Base-by-base conservation (phyloP, 2,329 filamentous ascomycete genomes). In the Knoxdaviesia proteae region DNA sequence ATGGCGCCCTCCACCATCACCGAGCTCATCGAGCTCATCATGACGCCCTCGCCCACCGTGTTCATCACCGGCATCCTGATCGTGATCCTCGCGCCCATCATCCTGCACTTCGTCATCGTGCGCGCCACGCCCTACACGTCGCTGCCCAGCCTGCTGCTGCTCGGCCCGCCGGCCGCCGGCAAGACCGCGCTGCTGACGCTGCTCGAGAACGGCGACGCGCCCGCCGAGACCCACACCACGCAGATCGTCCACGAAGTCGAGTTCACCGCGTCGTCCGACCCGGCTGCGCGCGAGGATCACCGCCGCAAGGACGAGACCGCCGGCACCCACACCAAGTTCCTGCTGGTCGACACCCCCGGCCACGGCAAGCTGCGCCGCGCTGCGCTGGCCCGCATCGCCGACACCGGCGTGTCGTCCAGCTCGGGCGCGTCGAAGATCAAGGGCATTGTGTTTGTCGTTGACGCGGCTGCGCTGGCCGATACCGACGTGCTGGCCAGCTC, bases 171-270 rank as follows among this genome's bases (percentile, higher is more conserved):
- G 44, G 81, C 78, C 48, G 71, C 75, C 41, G 90, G 90, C 53
- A 98, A 96, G 65, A 96, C 90, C 0, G 72, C 82, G 6, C 74
- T 96, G 34, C 63, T 86, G n/a, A 86, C 84, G 29, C 69, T 90
- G 51, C 65, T 75, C 51, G 71, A 78, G 60, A 68, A 70, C 51
- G 71, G 71, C 52, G 54, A 58, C 48, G 42, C 51, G 41, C 53
- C 58, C 44, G 54, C 60, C 44, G 52, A 58, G 45, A 77, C 71
- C n/a, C 68, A 73, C 58, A 74, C 70, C 32, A 67, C 68, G 31
- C 70, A 74, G 49, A 49, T 58, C 3, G 49, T 64, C 7, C 62
- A 68, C 42, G 54, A 64, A 9, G 59, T 74, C 56, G 69, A 75
- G 57, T 65, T 76, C 43, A 71, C 66, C 51, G 63, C 68, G 42